Evolutionary conservation across 2,329 filamentous ascomycete genomes (phyloP), one percentile per base, ranked within the genome.

Genomic region (Reticulascus tulasneorum): DNA sequence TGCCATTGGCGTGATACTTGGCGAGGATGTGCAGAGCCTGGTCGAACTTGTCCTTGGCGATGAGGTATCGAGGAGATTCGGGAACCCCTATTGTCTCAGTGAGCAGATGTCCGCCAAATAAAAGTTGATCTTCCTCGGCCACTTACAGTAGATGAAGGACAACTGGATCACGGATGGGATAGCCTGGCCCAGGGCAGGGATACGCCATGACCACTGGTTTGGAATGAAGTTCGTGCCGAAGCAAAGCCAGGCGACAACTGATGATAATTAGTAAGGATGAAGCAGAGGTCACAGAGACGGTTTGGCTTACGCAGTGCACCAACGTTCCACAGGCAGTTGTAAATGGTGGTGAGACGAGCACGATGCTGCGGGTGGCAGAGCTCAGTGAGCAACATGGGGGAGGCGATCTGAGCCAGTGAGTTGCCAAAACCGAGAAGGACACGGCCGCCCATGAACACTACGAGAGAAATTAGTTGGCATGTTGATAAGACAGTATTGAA

Each of bases 361-460:
- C 73, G 64, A 38, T 59, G 55, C 43, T 59, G 72, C 12, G 73
- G 72, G 48, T 77, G 73, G 56, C 62, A 66, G 29, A 77, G 56
- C 57, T 77, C 73, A 15, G 69, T 68, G 24, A 76, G 63, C 23
- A 76, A 61, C 44, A 76, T 62, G 8, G 73, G 73, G 5, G 71
- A 69, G 4, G 67, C 64, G 40, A 73, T 63, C 50, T 75, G 72
- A 3, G 71, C 61, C 25, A 76, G 56, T 25, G 63, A 67, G 58
- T 73, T 73, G 33, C 74, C 74, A 43, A 79, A 77, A 42, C 75
- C 75, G 34, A 79, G 68, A 37, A 79, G 56, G 48, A 74, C 71
- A 43, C 76, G 66, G 36, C 73, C 74, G 16, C 63, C 73, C 51
- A 75, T 69, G 50, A 77, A 42, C 40, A 42, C 40, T 42, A 13